Base-by-base conservation (phyloP, 768 basidiomycete species). In the Serpula lacrymans region DNA sequence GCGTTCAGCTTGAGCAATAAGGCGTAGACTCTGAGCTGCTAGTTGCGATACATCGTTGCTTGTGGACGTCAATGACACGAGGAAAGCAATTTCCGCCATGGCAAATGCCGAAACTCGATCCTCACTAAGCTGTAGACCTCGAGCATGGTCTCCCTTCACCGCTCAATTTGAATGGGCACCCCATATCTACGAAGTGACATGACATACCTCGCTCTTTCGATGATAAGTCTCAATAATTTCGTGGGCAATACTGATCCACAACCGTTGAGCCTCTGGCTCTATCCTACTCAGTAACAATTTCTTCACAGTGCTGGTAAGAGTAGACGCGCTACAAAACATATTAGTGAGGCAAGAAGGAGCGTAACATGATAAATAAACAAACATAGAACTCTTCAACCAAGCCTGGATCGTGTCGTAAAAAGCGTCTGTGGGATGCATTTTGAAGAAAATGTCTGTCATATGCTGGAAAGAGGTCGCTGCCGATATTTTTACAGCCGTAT, bases 51-150 rank as follows among this genome's bases (percentile, higher is more conserved):
- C 75, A 21, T 69, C 69, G 34, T 70, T 78, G 39, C 84, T 82
- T 3, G 77, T 75, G 5, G 88, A 86, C 2, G 84, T 80, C 37
- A 92, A 62, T 1, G 80, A 73, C 10, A 85, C 78, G 5, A 88
- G 68, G 49, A 87, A 79, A 0, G 84, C 77, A 27, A 89, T 81
- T 58, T 91, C 88, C 2, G 75, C 71, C 9, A 90, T 55, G 1
- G 74, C 73, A 49, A 91, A 78, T 3, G 82, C 78, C 1, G 83
- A 71, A 3, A 78, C 61, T 25, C 84, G 82, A 6, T 64, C 65
- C 5, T 70, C 53, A 41, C 74, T 68, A 6, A 68, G 53, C 46
- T 81, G 83, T 31, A 85, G 58, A 0, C 65, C 62, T 49, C 65
- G 72, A 20, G 74, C 67, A 37, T 74, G 68, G 14, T 68, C 62